Base-by-base conservation (phyloP, 1,139 yeast species). In the Taphrina confusa region DNA sequence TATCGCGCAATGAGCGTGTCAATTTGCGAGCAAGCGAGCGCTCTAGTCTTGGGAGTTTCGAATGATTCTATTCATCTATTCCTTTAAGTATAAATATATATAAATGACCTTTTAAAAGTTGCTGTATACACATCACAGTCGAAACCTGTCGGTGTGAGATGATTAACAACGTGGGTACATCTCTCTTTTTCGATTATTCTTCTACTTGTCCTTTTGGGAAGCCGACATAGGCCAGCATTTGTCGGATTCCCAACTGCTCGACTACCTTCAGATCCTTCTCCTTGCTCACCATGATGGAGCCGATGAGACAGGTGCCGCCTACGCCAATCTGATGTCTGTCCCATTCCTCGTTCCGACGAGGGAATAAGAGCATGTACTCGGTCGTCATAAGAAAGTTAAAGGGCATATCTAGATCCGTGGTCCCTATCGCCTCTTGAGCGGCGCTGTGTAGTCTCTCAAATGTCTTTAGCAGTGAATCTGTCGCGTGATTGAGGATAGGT, bases 241-340 rank as follows among this genome's bases (percentile, higher is more conserved):
- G 16, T 4, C 31, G 14, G 20, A 47, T 16, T 5, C 52, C 52
- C n/a, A 33, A 9, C 9, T 14, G 9, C 30, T 47, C 3, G 30
- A 47, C 52, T 12, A 12, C 9, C 27, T 33, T 31, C 12, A 47
- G 18, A 12, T 47, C 42, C 18, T 16, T 16, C 33, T 31, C 36
- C 40, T 47, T 47, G n/a, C 42, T 34, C 4, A 47, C 52, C 52
- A 47, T 47, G 42, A 47, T 47, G 27, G 40, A 44, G 12, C 58
- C 58, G 14, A 54, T 47, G 33, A 54, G 44, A 27, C 58, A 54
- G 1, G 58, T 54, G 2, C 58, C 58, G 12, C 58, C 58, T 18
- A 54, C 58, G 22, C 58, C 58, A 14, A 33, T 42, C 25, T 46
- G 50, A 14, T 47, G 42, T n/a, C 14, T 18, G 22, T 54, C 51